A percentile compares a stretch with the other conserved stretches of the same genome.
Evolutionary conservation across 164 flowering plant species (phyloP).

Genomic region (Cinnamomum micranthum): DNA sequence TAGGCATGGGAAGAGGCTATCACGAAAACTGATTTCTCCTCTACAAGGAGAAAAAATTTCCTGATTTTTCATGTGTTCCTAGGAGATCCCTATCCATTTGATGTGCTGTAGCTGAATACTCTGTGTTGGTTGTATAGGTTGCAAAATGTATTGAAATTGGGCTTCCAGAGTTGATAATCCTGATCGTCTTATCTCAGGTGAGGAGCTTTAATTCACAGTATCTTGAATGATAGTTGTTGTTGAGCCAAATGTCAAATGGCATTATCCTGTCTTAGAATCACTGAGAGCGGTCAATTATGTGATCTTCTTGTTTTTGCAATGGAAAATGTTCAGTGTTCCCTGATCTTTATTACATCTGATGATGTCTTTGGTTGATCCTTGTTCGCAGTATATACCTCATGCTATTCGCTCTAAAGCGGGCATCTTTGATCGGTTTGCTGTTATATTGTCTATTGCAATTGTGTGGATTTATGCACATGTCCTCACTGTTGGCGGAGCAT

Average conservation of each 20-base stretch:
- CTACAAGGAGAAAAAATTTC: too few species aligned
- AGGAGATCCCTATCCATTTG: neutral
- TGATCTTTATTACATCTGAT: neutral
- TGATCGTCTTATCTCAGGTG: conserved; percentile 80
- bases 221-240: neutral
- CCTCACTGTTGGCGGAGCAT: conserved; percentile 95
- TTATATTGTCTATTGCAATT: conserved; percentile 68
- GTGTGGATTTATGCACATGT: conserved; percentile 93
- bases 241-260: neutral
- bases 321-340: neutral
- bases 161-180: conserved; percentile 66
- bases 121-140: conserved; percentile 37
- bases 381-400: conserved; percentile 78
- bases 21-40: too few species aligned
- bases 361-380: neutral
- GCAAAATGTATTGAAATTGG: conserved; percentile 92
- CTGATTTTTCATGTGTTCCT: too few species aligned
- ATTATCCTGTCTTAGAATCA: neutral
- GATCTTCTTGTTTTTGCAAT: neutral
- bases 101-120: neutral
- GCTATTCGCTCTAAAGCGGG: conserved; percentile 38
- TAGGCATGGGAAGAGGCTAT: neutral
- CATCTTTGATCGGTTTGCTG: conserved; percentile 82
- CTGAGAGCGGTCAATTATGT: neutral
- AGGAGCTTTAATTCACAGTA: neutral